phyloP scores from a whole-genome alignment of 805 yeast species.

The Cyberlindnera petersonii region DNA sequence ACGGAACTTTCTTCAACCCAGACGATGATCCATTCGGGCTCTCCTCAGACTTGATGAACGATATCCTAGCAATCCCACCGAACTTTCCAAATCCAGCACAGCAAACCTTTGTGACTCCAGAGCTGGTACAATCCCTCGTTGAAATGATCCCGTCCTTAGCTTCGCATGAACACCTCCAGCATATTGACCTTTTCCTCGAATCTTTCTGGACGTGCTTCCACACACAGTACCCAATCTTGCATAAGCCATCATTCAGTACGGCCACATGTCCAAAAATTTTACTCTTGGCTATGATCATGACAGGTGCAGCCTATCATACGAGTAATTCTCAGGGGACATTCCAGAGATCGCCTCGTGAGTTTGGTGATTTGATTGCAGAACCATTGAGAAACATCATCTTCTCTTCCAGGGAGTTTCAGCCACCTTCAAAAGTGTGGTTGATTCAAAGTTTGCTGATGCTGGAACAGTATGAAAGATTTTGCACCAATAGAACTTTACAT shows the following conservation, averaged over 20 bases:
- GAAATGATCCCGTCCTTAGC: conserved; percentile 23
- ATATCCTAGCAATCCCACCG: conserved; percentile 29
- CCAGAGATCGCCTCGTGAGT: conserved; percentile 21
- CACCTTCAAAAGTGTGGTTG: conserved; percentile 76
- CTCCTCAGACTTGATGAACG: conserved; percentile 26
- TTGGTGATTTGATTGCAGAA: conserved; percentile 35
- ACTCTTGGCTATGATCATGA: conserved; percentile 47
- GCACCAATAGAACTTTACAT: conserved; percentile 63
- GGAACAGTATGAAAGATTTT: conserved; percentile 78
- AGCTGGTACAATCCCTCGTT: conserved; percentile 17
- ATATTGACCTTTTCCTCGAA: conserved; percentile 26
- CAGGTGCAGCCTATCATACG: conserved; percentile 26
- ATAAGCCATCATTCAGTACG: conserved; percentile 51
- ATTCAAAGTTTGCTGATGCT: conserved; percentile 67
- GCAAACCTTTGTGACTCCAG: conserved; percentile 26
- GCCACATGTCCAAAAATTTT: conserved; percentile 47
- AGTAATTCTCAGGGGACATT: conserved; percentile 17
- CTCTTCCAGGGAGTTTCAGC: conserved; percentile 64
- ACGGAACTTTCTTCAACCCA: conserved; percentile 27
- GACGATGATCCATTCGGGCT: conserved; percentile 30
- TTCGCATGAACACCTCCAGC: conserved; percentile 20
- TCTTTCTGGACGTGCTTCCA: conserved; percentile 29
- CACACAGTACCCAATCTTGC: conserved; percentile 46
- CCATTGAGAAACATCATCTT: conserved; percentile 69
- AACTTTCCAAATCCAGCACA: conserved; percentile 29